These are phyloP conservation scores for Parastagonospora avenae DNA, from an alignment of 2,329 filamentous ascomycete genomes.

Conservation along the genomic window DNA sequence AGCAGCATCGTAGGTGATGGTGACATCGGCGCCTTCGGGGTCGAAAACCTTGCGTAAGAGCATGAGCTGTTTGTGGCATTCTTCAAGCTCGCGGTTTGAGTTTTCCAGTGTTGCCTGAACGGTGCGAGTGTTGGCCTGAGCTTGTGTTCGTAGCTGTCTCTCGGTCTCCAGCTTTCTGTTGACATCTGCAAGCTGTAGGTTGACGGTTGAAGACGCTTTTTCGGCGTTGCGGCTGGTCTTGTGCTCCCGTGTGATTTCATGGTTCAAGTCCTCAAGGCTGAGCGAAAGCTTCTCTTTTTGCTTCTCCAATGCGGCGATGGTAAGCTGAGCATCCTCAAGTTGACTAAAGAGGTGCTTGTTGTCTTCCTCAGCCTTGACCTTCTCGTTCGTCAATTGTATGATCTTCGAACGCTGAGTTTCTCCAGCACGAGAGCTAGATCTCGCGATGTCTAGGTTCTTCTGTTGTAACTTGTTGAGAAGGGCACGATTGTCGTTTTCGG, in stretches of 20 bases:
- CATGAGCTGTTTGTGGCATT: constrained; percentile 79
- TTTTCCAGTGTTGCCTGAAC: constrained; percentile 80
- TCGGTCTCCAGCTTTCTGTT: constrained; percentile 92
- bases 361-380: constrained; percentile 80
- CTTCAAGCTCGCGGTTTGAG: constrained; percentile 78
- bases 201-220: constrained; percentile 79
- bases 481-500: constrained; percentile 93
- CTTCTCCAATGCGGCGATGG: constrained; percentile 85
- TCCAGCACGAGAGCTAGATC: constrained; percentile 82
- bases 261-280: constrained; percentile 87
- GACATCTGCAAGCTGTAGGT: constrained; percentile 82
- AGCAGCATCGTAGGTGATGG: constrained; percentile 70
- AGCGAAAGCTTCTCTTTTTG: constrained; percentile 91
- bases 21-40: constrained; percentile 69
- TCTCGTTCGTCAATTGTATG: constrained; percentile 78
- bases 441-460: constrained; percentile 93
- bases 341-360: constrained; percentile 81
- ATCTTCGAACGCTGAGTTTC: constrained; percentile 83
- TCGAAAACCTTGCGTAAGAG: constrained; percentile 86
- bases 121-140: constrained; percentile 82
- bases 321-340: constrained; percentile 82
- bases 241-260: constrained; percentile 87
- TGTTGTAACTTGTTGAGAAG: constrained; percentile 97
- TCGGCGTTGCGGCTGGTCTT: constrained; percentile 90
- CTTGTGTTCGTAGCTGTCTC: constrained; percentile 80